phyloP scores from a whole-genome alignment of 1,139 yeast genomes.

The Suhomyces bolitotheri region DNA sequence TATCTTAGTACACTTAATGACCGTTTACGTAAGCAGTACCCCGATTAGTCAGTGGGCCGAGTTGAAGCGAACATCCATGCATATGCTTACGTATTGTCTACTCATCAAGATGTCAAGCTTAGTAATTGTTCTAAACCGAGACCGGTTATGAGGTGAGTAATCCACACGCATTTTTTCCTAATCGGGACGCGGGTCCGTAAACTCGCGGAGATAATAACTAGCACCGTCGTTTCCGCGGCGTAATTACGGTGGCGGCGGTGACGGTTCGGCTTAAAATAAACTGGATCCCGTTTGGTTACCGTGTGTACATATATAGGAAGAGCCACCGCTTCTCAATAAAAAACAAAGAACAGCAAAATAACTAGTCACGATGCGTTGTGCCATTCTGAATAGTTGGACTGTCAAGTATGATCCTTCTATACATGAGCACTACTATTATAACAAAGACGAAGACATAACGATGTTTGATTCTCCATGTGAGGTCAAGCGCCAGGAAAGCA shows the following conservation, averaged over 20 bases:
- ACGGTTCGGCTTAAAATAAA: background rate
- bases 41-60: too few species aligned
- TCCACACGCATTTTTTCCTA: background rate
- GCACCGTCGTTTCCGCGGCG: too few species aligned
- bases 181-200: background rate
- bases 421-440: conserved; percentile 40
- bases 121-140: too few species aligned
- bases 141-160: background rate
- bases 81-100: too few species aligned
- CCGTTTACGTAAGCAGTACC: too few species aligned
- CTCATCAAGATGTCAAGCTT: too few species aligned
- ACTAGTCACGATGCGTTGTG: too few species aligned
- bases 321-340: too few species aligned
- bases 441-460: conserved; percentile 32
- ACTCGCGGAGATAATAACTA: background rate
- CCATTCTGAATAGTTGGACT: conserved; percentile 21
- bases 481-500: conserved; percentile 24
- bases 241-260: background rate
- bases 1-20: too few species aligned
- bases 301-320: background rate
- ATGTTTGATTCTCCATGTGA: conserved; percentile 46
- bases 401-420: conserved; percentile 34
- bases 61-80: too few species aligned
- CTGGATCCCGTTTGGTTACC: background rate
- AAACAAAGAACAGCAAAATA: too few species aligned